phyloP scores from a whole-genome alignment of 495 filamentous ascomycete species.

The Penicillium maclennaniae region DNA sequence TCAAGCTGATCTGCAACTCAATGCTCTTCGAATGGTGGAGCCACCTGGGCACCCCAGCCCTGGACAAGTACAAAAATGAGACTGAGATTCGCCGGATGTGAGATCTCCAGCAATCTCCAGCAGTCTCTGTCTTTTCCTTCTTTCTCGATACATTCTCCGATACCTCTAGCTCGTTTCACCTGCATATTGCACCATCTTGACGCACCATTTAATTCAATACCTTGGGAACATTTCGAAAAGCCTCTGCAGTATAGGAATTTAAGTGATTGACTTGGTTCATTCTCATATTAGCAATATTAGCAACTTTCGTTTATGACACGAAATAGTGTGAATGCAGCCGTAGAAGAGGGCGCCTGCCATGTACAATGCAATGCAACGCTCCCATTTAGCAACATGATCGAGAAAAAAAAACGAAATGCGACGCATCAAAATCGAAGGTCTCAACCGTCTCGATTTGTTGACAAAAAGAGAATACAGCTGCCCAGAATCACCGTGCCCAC shows the following conservation, averaged over 20 bases:
- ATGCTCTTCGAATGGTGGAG: conserved; percentile 99
- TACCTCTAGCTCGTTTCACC: conserved; percentile 10
- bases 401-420: not conserved
- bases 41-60: conserved; percentile 66
- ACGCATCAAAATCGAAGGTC: not conserved
- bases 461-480: conserved; percentile 66
- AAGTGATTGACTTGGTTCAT: not conserved
- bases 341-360: not conserved
- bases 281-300: not conserved
- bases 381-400: conserved; percentile 2
- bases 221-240: not conserved
- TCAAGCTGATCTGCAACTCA: conserved; percentile 96
- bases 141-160: conserved; percentile 8
- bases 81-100: conserved; percentile 85
- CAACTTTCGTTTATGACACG: not conserved
- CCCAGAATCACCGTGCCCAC: conserved; percentile 78
- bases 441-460: conserved; percentile 42
- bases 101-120: not conserved
- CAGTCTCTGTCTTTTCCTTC: not conserved
- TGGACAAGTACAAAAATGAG: conserved; percentile 85
- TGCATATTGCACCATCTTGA: not conserved
- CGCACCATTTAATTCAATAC: not conserved
- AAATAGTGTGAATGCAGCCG: not conserved
- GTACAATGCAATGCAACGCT: conserved; percentile 11
- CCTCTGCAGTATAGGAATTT: not conserved